A percentile compares a stretch with the other conserved stretches of the same genome.
Conservation (phyloP, 2,329 filamentous ascomycete species). For the Penicillium glabrum region DNA sequence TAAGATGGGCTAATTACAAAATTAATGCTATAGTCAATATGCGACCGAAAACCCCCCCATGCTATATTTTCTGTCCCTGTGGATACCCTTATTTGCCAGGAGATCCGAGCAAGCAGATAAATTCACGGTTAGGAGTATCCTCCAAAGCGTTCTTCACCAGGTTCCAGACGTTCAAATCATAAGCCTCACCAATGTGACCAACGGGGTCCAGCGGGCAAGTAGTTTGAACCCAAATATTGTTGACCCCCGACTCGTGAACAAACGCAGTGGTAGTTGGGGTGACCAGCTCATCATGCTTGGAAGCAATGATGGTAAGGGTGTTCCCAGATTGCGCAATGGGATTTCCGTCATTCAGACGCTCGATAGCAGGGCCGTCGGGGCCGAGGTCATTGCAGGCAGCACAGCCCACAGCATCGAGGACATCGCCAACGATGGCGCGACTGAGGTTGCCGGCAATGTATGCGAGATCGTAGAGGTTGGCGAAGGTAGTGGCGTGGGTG, state of each 20-base stretch:
- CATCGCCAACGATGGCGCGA: conserved; percentile 20
- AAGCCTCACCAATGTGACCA: conserved; percentile 40
- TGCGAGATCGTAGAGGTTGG: conserved; percentile 29
- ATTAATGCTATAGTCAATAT: neutral
- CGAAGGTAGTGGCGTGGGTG: conserved; percentile 35
- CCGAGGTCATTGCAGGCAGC: conserved; percentile 35
- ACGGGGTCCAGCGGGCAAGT: conserved; percentile 34
- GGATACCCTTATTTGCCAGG: conserved; percentile 20
- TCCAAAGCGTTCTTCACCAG: conserved; percentile 39
- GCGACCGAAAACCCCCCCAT: neutral
- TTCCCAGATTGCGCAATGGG: conserved; percentile 38
- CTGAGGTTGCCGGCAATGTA: conserved; percentile 29
- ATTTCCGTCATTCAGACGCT: conserved; percentile 31
- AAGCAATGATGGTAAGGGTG: conserved; percentile 35
- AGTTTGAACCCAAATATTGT: conserved; percentile 35
- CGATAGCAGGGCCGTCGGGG: conserved; percentile 28
- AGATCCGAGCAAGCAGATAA: conserved; percentile 30
- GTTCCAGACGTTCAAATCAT: conserved; percentile 42
- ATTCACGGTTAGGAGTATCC: conserved; percentile 25
- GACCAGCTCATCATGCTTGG: conserved; percentile 35
- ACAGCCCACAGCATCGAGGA: conserved; percentile 31
- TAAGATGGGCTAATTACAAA: neutral
- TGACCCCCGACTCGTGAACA: conserved; percentile 33
- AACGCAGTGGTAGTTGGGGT: conserved; percentile 33
- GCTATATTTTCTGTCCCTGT: neutral